Base-by-base conservation (phyloP, 2,329 filamentous ascomycete genomes). In the Phialocephala subalpina region DNA sequence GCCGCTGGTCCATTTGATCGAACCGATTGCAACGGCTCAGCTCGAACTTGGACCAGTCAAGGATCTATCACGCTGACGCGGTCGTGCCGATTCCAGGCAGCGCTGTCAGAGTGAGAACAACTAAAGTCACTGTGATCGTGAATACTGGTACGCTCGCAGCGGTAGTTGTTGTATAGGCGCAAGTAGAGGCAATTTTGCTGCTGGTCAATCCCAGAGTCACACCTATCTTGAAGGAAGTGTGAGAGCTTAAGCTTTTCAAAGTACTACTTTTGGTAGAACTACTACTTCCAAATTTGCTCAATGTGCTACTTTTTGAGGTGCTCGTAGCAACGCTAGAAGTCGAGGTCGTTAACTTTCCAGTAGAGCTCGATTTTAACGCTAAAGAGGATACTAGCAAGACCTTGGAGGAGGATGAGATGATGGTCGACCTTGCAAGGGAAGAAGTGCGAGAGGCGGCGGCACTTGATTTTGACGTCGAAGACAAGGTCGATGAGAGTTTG, bases 101-200 rank as follows among this genome's bases (percentile, higher is more conserved):
- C 35, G 7, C 35, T 8, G 67, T 69, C 3, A 56, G 29, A 22
- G 69, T 47, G 20, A 67, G 52, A 12, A 35, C 55, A 9, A 58
- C 49, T 8, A 68, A 33, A 8, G 62, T 67, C 25, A 38, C 35
- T 14, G 35, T 38, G 7, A 38, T 14, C 38, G 38, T 42, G 12
- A 42, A 14, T 14, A 42, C 18, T 14, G 38, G 38, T 14, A 14
- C 4, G 12, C 12, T 12, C 12, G 18, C 3, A 14, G 14, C 18
- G 5, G 38, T 3, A 14, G 12, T 14, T n/a, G 18, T 4, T 42
- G 38, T 42, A n/a, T 12, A 42, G 4, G 38, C 38, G 18, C 38
- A 42, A 4, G 38, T 42, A 14, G 38, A 42, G 12, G 12, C 4
- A 6, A 42, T 16, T 14, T 12, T 42, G 38, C 38, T 42, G 38